Base-by-base conservation (phyloP, 2,329 filamentous ascomycete genomes). In the Aurifilum marmelostoma region DNA sequence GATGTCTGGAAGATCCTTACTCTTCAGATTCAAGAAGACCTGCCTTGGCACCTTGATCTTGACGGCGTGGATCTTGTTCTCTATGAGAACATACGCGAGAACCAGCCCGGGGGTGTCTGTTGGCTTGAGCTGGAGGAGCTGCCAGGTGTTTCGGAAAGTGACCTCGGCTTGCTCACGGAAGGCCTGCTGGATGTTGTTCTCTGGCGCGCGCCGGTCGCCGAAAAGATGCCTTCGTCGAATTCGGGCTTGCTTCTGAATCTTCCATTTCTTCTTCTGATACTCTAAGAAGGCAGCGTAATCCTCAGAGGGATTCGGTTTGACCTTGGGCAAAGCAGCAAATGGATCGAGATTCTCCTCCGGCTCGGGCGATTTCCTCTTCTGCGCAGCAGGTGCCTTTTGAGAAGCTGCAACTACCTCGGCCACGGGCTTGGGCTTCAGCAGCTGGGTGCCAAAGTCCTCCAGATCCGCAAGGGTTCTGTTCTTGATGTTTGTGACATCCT, bases 221-320 rank as follows among this genome's bases (percentile, higher is more conserved):
- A 99, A 99, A 0, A 99, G 84, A 77, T 99, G 96, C 63, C 95
- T 88, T 72, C 97, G 87, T 58, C 95, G 90, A 70, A 91, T 86
- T 29, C 96, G 89, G 43, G 95, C 94, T 77, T 97, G 92, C 76
- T 94, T 97, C 78, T 99, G 96, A 50, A 98, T 91, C 82, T 95
- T 97, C 96, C 96, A 99, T 80, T 99, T 99, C 81, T 94, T 89
- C 80, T 99, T 99, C 78, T 99, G 96, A 76, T 98, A 98, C 76
- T 91, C 87, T 66, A 99, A 79, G 83, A 97, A 99, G 0, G 88
- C 93, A 24, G 88, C 83, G 74, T 99, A 99, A 79, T 99, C 91
- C 63, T 96, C 89, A 0, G 89, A 92, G 27, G 96, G 92, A 32
- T 87, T 88, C 1, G 96, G 95, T 91, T 97, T 97, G 56, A 88